phyloP scores from a whole-genome alignment of 495 filamentous ascomycete genomes.

The Penicillium canariense region DNA sequence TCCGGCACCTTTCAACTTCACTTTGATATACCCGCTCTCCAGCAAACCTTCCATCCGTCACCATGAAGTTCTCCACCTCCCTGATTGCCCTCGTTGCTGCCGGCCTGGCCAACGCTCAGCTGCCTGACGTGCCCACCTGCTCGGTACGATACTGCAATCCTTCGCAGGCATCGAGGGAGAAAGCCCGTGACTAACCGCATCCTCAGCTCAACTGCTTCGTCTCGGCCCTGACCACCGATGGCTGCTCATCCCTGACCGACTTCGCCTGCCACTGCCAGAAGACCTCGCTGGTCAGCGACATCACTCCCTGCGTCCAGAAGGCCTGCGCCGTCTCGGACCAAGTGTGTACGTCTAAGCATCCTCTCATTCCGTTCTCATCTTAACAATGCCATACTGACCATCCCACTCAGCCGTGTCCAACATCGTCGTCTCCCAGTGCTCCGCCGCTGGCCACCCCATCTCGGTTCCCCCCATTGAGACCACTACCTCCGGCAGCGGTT shows the following conservation, averaged over 20 bases:
- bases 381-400: background rate
- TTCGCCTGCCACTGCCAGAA: slow-evolving; percentile 54
- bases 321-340: slow-evolving; percentile 39
- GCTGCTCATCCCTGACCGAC: slow-evolving; percentile 44
- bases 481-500: slow-evolving; percentile 5
- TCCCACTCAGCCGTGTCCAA: slow-evolving; percentile 29
- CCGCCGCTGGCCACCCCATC: slow-evolving; percentile 39
- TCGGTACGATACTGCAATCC: slow-evolving; percentile 31
- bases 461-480: slow-evolving; percentile 34
- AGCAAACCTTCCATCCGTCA: slow-evolving; percentile 16
- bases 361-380: background rate
- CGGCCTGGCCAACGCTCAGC: slow-evolving; percentile 39
- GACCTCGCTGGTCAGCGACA: slow-evolving; percentile 33
- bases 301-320: slow-evolving; percentile 47
- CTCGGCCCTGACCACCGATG: slow-evolving; percentile 37
- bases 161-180: background rate
- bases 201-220: slow-evolving; percentile 46
- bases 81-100: slow-evolving; percentile 37
- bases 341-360: slow-evolving; percentile 24
- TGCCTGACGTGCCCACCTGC: slow-evolving; percentile 43
- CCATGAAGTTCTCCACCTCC: slow-evolving; percentile 41
- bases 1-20: slow-evolving; percentile 10
- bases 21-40: background rate
- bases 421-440: slow-evolving; percentile 35
- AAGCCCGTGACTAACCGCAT: background rate